phyloP scores from a whole-genome alignment of 192 early-diverging fungal species.

The Backusella tarrabulga region DNA sequence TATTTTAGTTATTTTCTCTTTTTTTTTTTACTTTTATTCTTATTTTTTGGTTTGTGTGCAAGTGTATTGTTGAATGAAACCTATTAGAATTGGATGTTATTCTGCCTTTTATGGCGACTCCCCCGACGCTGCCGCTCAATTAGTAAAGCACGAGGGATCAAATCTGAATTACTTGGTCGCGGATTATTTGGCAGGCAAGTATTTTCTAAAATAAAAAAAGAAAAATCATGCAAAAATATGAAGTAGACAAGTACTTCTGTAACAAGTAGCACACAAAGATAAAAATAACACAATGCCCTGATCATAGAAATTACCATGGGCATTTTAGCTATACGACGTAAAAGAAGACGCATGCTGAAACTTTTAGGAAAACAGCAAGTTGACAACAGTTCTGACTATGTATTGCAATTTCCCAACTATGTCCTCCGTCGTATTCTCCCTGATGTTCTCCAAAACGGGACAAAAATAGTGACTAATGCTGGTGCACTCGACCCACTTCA shows the following conservation, averaged over 20 bases:
- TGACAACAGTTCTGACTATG: slow-evolving; percentile 9
- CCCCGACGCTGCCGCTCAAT: slow-evolving; percentile 50
- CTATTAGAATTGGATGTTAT: slow-evolving; percentile 59
- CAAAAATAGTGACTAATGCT: slow-evolving; percentile 64
- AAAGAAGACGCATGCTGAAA: slow-evolving; percentile 17
- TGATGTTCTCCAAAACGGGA: slow-evolving; percentile 49
- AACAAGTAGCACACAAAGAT: background rate
- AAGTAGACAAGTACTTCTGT: background rate
- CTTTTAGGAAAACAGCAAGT: background rate
- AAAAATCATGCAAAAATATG: background rate
- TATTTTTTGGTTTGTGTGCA: background rate
- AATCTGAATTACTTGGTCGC: slow-evolving; percentile 57
- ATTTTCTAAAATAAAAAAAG: background rate
- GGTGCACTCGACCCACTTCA: slow-evolving; percentile 59
- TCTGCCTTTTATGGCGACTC: slow-evolving; percentile 59
- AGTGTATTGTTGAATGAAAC: background rate
- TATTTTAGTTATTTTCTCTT: background rate
- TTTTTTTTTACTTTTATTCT: background rate
- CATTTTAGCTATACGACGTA: slow-evolving; percentile 54
- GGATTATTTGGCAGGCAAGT: slow-evolving; percentile 63
- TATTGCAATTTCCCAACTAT: slow-evolving; percentile 53
- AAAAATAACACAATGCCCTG: background rate
- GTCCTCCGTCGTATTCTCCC: slow-evolving; percentile 49
- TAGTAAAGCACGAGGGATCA: slow-evolving; percentile 46
- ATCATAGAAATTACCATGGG: slow-evolving; percentile 68